Percentiles rank a stretch among this genome's conserved stretches.
These are phyloP conservation scores for Dentipellis sp. DNA, from an alignment of 768 basidiomycete genomes.

Conservation along the genomic window DNA sequence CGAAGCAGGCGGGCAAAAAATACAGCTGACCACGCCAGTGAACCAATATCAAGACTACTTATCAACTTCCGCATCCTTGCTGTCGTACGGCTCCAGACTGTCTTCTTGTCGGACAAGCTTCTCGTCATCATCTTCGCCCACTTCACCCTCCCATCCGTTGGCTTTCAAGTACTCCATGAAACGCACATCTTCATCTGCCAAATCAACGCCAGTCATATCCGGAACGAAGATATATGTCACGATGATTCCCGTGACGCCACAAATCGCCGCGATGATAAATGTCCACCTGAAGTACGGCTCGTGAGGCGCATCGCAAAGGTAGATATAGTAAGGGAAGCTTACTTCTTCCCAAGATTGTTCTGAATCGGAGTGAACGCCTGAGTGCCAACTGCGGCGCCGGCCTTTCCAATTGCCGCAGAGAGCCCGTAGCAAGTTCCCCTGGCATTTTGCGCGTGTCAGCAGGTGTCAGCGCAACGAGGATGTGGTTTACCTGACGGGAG, in stretches of 20 bases:
- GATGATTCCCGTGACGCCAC: constrained; percentile 51
- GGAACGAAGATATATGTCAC: constrained; percentile 63
- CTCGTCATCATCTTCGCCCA: constrained; percentile 45
- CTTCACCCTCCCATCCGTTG: constrained; percentile 57
- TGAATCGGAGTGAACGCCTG: constrained; percentile 67
- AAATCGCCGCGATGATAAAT: constrained; percentile 62
- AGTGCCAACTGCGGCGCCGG: constrained; percentile 65
- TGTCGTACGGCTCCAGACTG: background rate
- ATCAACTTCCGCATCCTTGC: background rate
- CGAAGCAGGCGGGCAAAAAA: background rate
- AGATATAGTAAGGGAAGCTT: constrained; percentile 12
- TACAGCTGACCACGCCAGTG: background rate
- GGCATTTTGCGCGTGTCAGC: background rate
- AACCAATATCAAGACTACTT: background rate
- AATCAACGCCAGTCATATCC: constrained; percentile 57
- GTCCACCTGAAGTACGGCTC: constrained; percentile 37
- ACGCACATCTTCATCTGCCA: constrained; percentile 54
- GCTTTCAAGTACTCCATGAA: constrained; percentile 51
- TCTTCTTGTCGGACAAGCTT: constrained; percentile 1
- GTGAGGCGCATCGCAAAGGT: background rate
- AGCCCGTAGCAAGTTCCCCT: constrained; percentile 66
- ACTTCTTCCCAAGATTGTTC: constrained; percentile 56
- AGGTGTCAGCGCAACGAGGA: background rate
- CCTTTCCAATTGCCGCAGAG: constrained; percentile 58
- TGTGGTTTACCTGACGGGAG: constrained; percentile 42